A percentile compares a stretch with the other conserved stretches of the same genome.
phyloP scores from a whole-genome alignment of 1,139 yeast genomes.

The Lodderomyces metapsilosis region DNA sequence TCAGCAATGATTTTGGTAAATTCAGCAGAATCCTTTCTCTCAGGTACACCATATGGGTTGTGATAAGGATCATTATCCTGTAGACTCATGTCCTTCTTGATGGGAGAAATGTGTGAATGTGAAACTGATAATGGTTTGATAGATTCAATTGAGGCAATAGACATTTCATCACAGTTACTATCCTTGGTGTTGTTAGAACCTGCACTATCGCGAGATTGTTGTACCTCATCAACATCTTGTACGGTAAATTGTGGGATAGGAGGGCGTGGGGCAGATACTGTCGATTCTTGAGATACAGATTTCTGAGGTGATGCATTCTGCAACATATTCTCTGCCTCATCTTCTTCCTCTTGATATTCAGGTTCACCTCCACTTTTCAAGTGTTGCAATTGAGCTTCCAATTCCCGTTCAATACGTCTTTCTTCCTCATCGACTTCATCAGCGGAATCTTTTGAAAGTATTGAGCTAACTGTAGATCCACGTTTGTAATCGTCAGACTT shows the following conservation, averaged over 20 bases:
- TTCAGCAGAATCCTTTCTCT: conserved; percentile 6
- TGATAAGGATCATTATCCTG: background rate
- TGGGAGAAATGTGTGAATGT: conserved; percentile 17
- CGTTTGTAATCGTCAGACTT: background rate
- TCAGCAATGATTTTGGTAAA: conserved; percentile 5
- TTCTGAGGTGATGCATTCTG: background rate
- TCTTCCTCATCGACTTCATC: conserved; percentile 30
- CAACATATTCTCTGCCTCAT: background rate
- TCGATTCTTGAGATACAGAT: background rate
- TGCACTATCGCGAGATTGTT: conserved; percentile 2
- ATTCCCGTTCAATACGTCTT: conserved; percentile 37
- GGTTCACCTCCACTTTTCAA: conserved; percentile 31
- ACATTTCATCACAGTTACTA: conserved; percentile 15
- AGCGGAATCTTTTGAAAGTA: conserved; percentile 31
- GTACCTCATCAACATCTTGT: conserved; percentile 14
- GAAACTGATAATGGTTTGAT: conserved; percentile 27
- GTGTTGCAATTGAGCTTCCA: conserved; percentile 39
- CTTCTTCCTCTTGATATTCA: conserved; percentile 2
- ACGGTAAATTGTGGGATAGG: conserved; percentile 13
- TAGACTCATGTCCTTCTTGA: conserved; percentile 6
- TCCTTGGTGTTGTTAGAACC: conserved; percentile 3
- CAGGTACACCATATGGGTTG: conserved; percentile 3
- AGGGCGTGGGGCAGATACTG: background rate
- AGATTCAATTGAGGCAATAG: conserved; percentile 21
- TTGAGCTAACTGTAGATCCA: conserved; percentile 43